Evolutionary conservation across 768 basidiomycete species (phyloP).

Genomic region (Boletus fagicola): DNA sequence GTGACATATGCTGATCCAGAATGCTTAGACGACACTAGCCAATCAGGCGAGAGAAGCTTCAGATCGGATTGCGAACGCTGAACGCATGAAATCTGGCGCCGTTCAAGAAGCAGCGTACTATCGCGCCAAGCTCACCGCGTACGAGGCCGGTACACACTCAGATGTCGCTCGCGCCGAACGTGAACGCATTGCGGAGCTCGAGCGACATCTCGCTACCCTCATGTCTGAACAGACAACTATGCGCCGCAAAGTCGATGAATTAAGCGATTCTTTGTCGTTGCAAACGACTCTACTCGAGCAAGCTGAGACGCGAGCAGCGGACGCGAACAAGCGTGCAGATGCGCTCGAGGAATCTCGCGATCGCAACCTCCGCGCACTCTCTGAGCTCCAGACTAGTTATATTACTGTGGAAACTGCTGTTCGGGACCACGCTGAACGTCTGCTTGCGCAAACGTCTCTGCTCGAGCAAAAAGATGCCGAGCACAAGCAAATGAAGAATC

Average conservation of each 20-base stretch:
- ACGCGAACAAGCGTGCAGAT: constrained; percentile 75
- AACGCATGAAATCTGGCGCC: constrained; percentile 72
- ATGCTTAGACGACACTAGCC: constrained; percentile 59
- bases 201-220: constrained; percentile 61
- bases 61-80: constrained; percentile 75
- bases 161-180: constrained; percentile 74
- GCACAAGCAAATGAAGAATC: constrained; percentile 54
- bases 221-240: constrained; percentile 61
- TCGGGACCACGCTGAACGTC: constrained; percentile 73
- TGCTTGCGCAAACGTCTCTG: constrained; percentile 70
- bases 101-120: constrained; percentile 95
- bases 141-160: constrained; percentile 65
- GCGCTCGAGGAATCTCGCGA: constrained; percentile 67
- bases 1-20: constrained; percentile 10
- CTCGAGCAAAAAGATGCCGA: constrained; percentile 82
- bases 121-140: constrained; percentile 87
- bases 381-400: constrained; percentile 66
- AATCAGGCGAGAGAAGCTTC: constrained; percentile 78
- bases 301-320: constrained; percentile 72
- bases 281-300: constrained; percentile 78
- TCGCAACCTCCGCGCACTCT: constrained; percentile 59
- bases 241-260: constrained; percentile 70
- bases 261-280: constrained; percentile 68
- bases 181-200: constrained; percentile 73
- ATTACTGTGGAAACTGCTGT: constrained; percentile 58